Conservation (phyloP, 345 rosid genomes). For the Corchorus olitorius region DNA sequence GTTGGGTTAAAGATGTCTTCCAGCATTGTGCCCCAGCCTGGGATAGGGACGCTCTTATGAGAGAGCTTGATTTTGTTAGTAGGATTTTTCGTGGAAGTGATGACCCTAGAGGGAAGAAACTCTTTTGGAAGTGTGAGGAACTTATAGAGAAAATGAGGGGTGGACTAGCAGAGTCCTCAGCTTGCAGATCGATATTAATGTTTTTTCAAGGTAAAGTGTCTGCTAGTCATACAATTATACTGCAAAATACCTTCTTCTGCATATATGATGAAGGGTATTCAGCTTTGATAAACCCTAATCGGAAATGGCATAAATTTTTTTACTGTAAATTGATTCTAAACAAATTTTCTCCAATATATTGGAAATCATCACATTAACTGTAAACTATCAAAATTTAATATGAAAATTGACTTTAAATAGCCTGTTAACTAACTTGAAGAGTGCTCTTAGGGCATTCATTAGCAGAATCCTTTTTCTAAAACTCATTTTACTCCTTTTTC, state of each 20-base stretch:
- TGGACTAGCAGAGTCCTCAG: constrained; percentile 67
- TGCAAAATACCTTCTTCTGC: not conserved
- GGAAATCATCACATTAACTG: too few relatives aligned
- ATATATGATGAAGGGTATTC: too few relatives aligned
- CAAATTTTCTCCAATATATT: too few relatives aligned
- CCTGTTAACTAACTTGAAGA: too few relatives aligned
- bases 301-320: too few relatives aligned
- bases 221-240: constrained; percentile 5
- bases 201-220: constrained; percentile 79
- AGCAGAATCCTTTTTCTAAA: not conserved
- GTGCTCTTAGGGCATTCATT: too few relatives aligned
- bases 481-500: constrained; percentile 10
- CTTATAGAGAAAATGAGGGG: constrained; percentile 81
- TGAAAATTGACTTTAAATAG: too few relatives aligned
- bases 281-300: too few relatives aligned
- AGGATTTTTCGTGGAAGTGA: constrained; percentile 91
- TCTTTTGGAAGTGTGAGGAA: constrained; percentile 90
- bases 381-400: too few relatives aligned
- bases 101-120: constrained; percentile 81
- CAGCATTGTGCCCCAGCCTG: constrained; percentile 93
- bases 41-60: constrained; percentile 80
- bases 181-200: constrained; percentile 71
- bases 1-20: constrained; percentile 98
- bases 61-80: constrained; percentile 89
- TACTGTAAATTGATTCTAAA: too few relatives aligned